Percentiles rank a stretch among this genome's conserved stretches.
Conservation (phyloP, 495 filamentous ascomycete species). For the Penicillium alfredii region DNA sequence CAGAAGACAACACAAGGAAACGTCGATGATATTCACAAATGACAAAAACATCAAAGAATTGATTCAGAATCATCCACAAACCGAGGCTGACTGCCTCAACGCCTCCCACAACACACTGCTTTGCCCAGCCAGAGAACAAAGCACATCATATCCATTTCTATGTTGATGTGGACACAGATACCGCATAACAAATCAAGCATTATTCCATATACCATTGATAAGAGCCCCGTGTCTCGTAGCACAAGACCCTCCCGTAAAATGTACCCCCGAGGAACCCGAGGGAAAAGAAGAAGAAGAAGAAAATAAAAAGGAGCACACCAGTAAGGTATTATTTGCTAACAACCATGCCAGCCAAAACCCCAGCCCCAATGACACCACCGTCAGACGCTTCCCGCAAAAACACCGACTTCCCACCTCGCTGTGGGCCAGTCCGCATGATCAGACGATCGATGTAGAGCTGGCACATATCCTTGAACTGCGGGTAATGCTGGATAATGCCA, state of each 20-base stretch:
- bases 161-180: conserved; percentile 3
- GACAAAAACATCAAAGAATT: conserved; percentile 1
- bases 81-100: too few species aligned
- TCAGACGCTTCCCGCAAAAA: conserved; percentile 65
- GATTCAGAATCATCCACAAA: too few species aligned
- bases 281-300: conserved; percentile 2
- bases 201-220: conserved; percentile 1
- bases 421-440: conserved; percentile 49
- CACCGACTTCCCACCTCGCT: conserved; percentile 51
- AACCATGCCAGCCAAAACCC: conserved; percentile 62
- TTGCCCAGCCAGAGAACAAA: too few species aligned
- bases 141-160: conserved; percentile 14
- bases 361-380: conserved; percentile 71
- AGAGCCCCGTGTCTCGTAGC: conserved; percentile 7
- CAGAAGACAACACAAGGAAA: too few species aligned
- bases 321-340: conserved; percentile 23
- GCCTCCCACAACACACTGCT: too few species aligned
- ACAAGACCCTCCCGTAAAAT: conserved; percentile 1
- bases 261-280: background rate
- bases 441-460: conserved; percentile 62
- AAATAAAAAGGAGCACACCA: conserved; percentile 1
- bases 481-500: conserved; percentile 72
- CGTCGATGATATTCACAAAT: too few species aligned
- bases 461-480: conserved; percentile 62
- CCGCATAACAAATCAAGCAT: conserved; percentile 1